These are phyloP conservation scores for Pythium volutum DNA, from an alignment of 352 stramenopile genomes.

Conservation along the genomic window DNA sequence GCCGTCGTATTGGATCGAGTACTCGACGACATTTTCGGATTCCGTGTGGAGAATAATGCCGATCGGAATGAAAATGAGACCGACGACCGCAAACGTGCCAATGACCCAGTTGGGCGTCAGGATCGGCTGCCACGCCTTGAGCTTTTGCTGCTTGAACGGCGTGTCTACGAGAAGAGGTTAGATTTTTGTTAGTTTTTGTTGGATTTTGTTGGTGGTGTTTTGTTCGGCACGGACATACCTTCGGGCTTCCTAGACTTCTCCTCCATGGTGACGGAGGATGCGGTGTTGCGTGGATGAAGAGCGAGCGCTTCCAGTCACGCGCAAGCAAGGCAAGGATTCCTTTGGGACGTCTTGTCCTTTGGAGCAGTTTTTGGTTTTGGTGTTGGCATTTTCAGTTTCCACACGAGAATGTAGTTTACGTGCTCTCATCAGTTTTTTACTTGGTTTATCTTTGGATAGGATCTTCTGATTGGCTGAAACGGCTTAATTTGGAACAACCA, in stretches of 20 bases:
- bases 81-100: conserved; percentile 91
- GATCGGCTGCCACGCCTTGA: conserved; percentile 96
- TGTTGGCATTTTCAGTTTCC: neutral
- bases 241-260: conserved; percentile 86
- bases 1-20: conserved; percentile 88
- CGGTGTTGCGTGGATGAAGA: neutral
- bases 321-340: too few relatives aligned
- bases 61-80: conserved; percentile 94
- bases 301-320: neutral
- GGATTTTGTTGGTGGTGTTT: neutral
- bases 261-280: conserved; percentile 47
- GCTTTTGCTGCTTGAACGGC: conserved; percentile 88
- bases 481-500: conserved; percentile 1
- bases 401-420: conserved; percentile 6
- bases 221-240: conserved; percentile 30
- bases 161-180: conserved; percentile 43
- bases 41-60: conserved; percentile 88
- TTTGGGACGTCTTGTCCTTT: too few relatives aligned
- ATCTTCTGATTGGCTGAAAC: conserved; percentile 11
- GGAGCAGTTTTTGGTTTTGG: neutral
- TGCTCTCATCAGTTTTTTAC: conserved; percentile 2
- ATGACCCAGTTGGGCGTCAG: conserved; percentile 97
- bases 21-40: conserved; percentile 88
- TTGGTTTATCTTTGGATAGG: conserved; percentile 8
- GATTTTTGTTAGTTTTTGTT: neutral